A percentile compares a stretch with the other conserved stretches of the same genome.
phyloP scores from a whole-genome alignment of 805 yeast genomes.

The Alloascoidea hylecoeti region DNA sequence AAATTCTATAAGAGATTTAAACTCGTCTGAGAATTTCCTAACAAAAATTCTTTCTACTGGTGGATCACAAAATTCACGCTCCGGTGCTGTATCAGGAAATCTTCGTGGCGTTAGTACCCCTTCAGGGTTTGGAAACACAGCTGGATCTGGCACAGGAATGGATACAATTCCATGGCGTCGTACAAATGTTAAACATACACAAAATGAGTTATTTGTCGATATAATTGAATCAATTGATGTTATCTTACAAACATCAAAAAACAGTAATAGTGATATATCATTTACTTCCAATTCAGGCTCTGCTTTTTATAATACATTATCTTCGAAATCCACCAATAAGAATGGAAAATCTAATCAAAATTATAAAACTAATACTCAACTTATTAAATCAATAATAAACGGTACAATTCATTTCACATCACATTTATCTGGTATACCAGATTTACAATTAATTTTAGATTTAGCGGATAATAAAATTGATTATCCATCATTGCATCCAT shows the following conservation, averaged over 20 bases:
- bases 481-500: constrained; percentile 54
- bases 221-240: constrained; percentile 51
- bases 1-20: constrained; percentile 35
- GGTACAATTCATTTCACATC: constrained; percentile 56
- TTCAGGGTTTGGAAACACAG: constrained; percentile 3
- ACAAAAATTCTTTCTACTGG: constrained; percentile 8
- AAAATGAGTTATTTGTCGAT: constrained; percentile 82
- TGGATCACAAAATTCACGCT: constrained; percentile 4
- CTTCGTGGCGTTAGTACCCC: constrained; percentile 1
- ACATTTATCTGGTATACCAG: constrained; percentile 68
- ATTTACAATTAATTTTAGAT: constrained; percentile 41
- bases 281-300: constrained; percentile 7
- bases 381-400: constrained; percentile 23
- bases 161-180: constrained; percentile 65
- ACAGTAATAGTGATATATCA: constrained; percentile 1
- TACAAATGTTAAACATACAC: constrained; percentile 51
- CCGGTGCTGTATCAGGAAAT: background rate
- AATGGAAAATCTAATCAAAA: constrained; percentile 13
- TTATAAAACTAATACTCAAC: too few species aligned
- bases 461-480: constrained; percentile 32
- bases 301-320: constrained; percentile 12
- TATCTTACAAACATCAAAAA: constrained; percentile 24
- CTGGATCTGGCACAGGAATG: constrained; percentile 8
- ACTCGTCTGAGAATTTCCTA: constrained; percentile 11
- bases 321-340: constrained; percentile 1